Conservation (phyloP, 192 early-diverging fungal species). For the Tieghemiomyces parasiticus region DNA sequence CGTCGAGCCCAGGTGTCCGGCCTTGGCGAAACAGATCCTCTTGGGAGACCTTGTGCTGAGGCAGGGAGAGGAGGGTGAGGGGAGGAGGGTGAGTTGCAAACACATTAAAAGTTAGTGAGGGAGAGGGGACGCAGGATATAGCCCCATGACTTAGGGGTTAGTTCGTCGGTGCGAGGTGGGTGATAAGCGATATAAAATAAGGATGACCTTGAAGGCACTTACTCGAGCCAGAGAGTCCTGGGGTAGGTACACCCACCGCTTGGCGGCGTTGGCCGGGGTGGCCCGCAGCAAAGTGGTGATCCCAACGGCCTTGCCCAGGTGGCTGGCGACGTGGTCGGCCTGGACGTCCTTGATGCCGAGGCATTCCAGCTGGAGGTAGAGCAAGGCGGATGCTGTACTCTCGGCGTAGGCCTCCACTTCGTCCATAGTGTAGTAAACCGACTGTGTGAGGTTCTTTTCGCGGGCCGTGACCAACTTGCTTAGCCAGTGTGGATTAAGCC, state of each 20-base stretch:
- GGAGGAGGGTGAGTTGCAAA: background rate
- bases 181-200: too few species aligned
- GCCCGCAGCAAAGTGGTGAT: constrained; percentile 61
- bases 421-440: constrained; percentile 47
- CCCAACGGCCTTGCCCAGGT: constrained; percentile 82
- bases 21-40: constrained; percentile 8
- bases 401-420: constrained; percentile 85
- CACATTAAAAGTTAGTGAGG: background rate
- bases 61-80: background rate
- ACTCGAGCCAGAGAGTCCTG: constrained; percentile 6
- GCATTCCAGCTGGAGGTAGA: constrained; percentile 82
- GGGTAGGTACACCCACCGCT: constrained; percentile 3
- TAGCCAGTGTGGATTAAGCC: background rate
- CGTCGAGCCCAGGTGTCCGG: background rate
- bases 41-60: constrained; percentile 8
- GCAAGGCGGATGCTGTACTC: constrained; percentile 66
- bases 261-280: constrained; percentile 27
- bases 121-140: background rate
- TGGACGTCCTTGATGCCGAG: constrained; percentile 64
- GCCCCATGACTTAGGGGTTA: background rate
- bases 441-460: constrained; percentile 39
- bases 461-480: constrained; percentile 14
- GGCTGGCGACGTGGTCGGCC: constrained; percentile 78
- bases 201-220: background rate
- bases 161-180: background rate